Percentiles rank a stretch among this genome's conserved stretches.
phyloP scores from a whole-genome alignment of 441 rosid species.

The Syzygium malaccense region DNA sequence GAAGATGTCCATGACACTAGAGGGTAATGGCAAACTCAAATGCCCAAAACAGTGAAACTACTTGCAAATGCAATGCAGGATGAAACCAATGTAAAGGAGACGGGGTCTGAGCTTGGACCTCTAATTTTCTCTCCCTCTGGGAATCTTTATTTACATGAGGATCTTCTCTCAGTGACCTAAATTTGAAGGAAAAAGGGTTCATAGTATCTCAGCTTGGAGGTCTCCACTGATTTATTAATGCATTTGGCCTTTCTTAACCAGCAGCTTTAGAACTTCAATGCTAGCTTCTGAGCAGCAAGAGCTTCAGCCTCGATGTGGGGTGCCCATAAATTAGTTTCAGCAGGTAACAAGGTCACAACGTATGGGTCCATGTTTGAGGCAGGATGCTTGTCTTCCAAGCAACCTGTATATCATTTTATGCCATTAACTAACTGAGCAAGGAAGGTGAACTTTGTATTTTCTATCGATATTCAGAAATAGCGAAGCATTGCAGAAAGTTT shows the following conservation, averaged over 20 bases:
- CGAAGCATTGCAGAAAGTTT: not conserved
- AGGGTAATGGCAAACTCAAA: not conserved
- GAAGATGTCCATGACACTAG: not conserved
- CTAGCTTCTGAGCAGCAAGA: conserved; percentile 73
- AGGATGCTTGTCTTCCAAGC: conserved; percentile 81
- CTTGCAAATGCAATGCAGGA: not conserved
- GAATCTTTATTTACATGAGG: not conserved
- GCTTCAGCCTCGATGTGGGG: conserved; percentile 88
- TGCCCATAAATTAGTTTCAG: conserved; percentile 75
- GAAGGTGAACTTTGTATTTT: not conserved
- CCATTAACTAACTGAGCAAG: not conserved
- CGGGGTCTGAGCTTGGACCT: not conserved
- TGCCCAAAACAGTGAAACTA: not conserved
- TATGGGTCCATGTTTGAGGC: conserved; percentile 91
- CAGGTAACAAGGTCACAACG: conserved; percentile 56
- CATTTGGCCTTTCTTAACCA: not conserved
- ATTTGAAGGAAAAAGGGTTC: not conserved
- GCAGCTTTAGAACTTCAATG: conserved; percentile 41
- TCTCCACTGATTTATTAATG: not conserved
- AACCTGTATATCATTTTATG: conserved; percentile 27
- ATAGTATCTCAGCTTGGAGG: not conserved
- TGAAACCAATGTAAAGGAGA: not conserved
- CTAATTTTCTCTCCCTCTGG: not conserved
- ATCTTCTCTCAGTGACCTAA: not conserved
- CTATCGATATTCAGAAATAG: not conserved